Percentiles rank a stretch among this genome's conserved stretches.
phyloP scores from a whole-genome alignment of 805 yeast species.

The Barnettozyma wickerhamii region DNA sequence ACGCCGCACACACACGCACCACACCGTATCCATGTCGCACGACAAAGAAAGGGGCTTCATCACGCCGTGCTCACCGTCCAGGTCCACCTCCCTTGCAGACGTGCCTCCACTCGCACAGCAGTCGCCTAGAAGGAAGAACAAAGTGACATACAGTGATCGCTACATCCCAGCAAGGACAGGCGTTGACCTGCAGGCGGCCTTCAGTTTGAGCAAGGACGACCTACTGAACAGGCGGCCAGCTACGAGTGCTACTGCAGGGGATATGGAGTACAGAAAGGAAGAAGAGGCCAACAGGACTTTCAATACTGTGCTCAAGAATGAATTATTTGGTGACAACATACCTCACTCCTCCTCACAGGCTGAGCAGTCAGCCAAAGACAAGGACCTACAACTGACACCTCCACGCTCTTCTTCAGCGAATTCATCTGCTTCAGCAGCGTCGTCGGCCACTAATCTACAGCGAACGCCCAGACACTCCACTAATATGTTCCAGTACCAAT shows the following conservation, averaged over 20 bases:
- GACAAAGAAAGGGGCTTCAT: slow-evolving; percentile 18
- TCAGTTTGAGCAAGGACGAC: slow-evolving; percentile 20
- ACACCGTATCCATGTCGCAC: slow-evolving; percentile 14
- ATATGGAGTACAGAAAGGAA: slow-evolving; percentile 62
- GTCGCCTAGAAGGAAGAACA: slow-evolving; percentile 34
- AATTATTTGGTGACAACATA: slow-evolving; percentile 84
- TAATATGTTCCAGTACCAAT: slow-evolving; percentile 70
- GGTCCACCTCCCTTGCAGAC: slow-evolving; percentile 26
- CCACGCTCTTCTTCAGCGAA: slow-evolving; percentile 28
- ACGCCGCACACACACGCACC: background rate
- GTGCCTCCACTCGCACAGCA: slow-evolving; percentile 15
- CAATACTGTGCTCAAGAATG: slow-evolving; percentile 80
- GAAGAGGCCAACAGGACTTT: slow-evolving; percentile 86
- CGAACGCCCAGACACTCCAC: slow-evolving; percentile 37
- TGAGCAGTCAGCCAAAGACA: slow-evolving; percentile 30
- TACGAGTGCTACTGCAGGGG: slow-evolving; percentile 29
- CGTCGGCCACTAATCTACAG: slow-evolving; percentile 19
- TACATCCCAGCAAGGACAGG: slow-evolving; percentile 87
- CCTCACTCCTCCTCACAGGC: slow-evolving; percentile 35
- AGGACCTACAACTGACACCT: slow-evolving; percentile 24
- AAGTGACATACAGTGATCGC: slow-evolving; percentile 69
- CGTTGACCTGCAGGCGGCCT: slow-evolving; percentile 80
- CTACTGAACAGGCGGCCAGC: slow-evolving; percentile 20
- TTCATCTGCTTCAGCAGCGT: slow-evolving; percentile 9
- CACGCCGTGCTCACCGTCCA: slow-evolving; percentile 28